phyloP scores from a whole-genome alignment of 2,329 filamentous ascomycete species.

The Exophiala xenobiotica region DNA sequence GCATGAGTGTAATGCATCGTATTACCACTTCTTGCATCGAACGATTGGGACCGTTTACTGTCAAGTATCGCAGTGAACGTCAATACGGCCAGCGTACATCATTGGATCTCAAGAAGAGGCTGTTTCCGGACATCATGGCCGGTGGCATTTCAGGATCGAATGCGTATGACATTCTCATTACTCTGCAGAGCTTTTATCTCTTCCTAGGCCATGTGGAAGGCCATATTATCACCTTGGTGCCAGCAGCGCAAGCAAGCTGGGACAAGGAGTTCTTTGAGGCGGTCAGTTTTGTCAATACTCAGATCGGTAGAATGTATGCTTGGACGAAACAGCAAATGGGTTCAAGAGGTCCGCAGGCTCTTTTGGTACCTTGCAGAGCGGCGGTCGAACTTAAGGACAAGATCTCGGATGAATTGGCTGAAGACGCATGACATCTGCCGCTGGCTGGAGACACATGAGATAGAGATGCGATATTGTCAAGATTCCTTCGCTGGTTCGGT shows the following conservation, averaged over 20 bases:
- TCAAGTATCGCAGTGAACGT: slow-evolving; percentile 33
- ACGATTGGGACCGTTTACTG: slow-evolving; percentile 29
- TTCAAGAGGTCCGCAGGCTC: slow-evolving; percentile 36
- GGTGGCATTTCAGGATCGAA: background rate
- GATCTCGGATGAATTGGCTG: background rate
- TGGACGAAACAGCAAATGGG: slow-evolving; percentile 39
- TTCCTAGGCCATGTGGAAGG: slow-evolving; percentile 36
- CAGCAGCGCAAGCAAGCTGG: slow-evolving; percentile 38
- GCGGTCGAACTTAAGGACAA: slow-evolving; percentile 1
- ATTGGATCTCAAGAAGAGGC: slow-evolving; percentile 30
- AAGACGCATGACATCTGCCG: too few relatives aligned
- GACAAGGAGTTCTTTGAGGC: slow-evolving; percentile 37
- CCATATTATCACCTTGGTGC: slow-evolving; percentile 34
- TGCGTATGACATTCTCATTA: slow-evolving; percentile 32
- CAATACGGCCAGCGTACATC: slow-evolving; percentile 28
- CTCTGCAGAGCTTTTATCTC: slow-evolving; percentile 36
- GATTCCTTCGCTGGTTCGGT: too few relatives aligned
- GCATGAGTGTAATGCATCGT: slow-evolving; percentile 33
- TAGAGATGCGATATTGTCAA: too few relatives aligned
- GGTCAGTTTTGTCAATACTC: slow-evolving; percentile 27
- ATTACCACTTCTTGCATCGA: slow-evolving; percentile 30
- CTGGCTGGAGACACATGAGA: too few relatives aligned
- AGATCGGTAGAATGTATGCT: slow-evolving; percentile 33
- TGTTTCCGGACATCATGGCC: slow-evolving; percentile 30
- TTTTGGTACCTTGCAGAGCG: slow-evolving; percentile 34